Conservation (phyloP, 1,139 yeast genomes). For the Debaryomycetaceae sp. region DNA sequence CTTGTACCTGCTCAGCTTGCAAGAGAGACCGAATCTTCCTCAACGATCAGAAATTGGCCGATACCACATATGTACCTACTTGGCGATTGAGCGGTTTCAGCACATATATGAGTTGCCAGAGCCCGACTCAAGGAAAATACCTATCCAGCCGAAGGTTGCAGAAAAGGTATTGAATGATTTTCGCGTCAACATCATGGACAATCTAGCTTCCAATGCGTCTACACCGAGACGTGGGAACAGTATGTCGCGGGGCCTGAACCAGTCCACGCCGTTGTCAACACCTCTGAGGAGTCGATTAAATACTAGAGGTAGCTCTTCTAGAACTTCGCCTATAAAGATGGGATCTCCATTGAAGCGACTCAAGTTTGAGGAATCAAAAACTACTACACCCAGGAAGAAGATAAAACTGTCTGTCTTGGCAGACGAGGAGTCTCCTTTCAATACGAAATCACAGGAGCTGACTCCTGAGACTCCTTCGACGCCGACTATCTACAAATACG, state of each 20-base stretch:
- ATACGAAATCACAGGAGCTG: constrained; percentile 17
- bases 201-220: constrained; percentile 26
- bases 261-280: constrained; percentile 8
- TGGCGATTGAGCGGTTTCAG: constrained; percentile 53
- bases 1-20: constrained; percentile 51
- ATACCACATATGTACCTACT: constrained; percentile 60
- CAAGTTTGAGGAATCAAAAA: constrained; percentile 8
- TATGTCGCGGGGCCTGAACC: constrained; percentile 7
- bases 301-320: constrained; percentile 6
- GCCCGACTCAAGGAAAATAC: constrained; percentile 50
- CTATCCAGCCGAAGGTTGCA: constrained; percentile 52
- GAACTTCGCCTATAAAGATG: constrained; percentile 12
- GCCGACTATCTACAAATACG: constrained; percentile 18
- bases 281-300: constrained; percentile 4
- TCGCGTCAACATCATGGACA: constrained; percentile 28
- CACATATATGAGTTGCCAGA: constrained; percentile 42
- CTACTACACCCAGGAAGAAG: constrained; percentile 2
- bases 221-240: constrained; percentile 24
- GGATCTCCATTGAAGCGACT: constrained; percentile 31
- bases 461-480: constrained; percentile 11
- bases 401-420: constrained; percentile 6
- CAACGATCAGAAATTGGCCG: constrained; percentile 60
- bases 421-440: constrained; percentile 32
- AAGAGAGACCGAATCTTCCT: constrained; percentile 43
- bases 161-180: constrained; percentile 44